Conservation (phyloP, 768 basidiomycete species). For the Tremella mesenterica region DNA sequence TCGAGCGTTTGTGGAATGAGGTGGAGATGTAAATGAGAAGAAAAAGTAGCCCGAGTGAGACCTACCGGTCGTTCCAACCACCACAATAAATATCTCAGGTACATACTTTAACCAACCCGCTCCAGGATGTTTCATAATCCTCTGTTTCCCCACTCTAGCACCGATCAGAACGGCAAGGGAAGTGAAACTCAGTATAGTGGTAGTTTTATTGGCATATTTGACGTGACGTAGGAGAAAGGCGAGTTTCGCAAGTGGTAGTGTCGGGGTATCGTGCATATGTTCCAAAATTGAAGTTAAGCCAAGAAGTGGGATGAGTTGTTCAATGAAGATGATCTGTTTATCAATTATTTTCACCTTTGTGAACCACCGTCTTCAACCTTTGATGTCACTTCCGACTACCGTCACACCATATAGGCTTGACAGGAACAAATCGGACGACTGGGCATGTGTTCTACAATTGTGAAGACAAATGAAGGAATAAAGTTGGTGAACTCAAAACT, state of each 20-base stretch:
- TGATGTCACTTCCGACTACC: no score
- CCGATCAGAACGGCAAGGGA: conserved; percentile 60
- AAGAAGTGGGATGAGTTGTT: conserved; percentile 72
- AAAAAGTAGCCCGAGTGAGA: no score
- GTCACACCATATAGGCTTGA: not conserved
- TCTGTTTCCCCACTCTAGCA: conserved; percentile 48
- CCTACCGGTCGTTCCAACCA: conserved; percentile 69
- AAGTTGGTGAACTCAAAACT: not conserved
- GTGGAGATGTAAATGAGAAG: no score
- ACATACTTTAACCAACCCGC: conserved; percentile 63
- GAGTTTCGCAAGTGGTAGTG: conserved; percentile 64
- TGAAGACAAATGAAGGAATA: no score
- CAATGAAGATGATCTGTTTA: conserved; percentile 60
- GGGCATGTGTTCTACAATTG: no score
- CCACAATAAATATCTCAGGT: conserved; percentile 84
- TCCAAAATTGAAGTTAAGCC: conserved; percentile 52
- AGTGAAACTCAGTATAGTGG: conserved; percentile 65
- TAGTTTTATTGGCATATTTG: conserved; percentile 51
- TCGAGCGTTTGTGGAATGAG: not conserved
- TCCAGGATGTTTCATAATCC: conserved; percentile 50
- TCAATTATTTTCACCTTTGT: not conserved
- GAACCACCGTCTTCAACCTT: no score
- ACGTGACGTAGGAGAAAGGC: conserved; percentile 60
- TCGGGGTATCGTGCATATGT: conserved; percentile 45
- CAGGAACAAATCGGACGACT: no score